These are phyloP conservation scores for Ilex paraguariensis DNA, from an alignment of 305 asterid genomes.

Conservation along the genomic window DNA sequence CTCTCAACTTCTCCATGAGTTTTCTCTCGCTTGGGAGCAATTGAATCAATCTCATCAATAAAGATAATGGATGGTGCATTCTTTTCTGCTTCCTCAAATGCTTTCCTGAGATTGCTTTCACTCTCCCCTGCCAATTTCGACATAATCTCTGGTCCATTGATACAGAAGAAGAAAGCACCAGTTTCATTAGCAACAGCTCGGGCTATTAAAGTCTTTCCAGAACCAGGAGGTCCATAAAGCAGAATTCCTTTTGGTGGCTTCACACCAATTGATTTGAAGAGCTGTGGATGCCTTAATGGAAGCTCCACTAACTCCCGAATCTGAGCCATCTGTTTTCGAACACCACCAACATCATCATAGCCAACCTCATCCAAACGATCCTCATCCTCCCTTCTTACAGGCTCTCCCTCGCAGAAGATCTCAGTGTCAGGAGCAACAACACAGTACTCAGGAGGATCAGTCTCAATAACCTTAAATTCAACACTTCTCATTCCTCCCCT, in stretches of 20 bases:
- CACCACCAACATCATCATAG: slow-evolving; percentile 55
- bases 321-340: slow-evolving; percentile 53
- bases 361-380: slow-evolving; percentile 48
- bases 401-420: slow-evolving; percentile 53
- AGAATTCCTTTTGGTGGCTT: slow-evolving; percentile 26
- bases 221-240: slow-evolving; percentile 36
- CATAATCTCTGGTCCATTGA: too few relatives aligned
- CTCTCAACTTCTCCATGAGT: too few relatives aligned
- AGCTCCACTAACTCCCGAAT: slow-evolving; percentile 49
- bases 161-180: slow-evolving; percentile 52
- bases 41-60: too few relatives aligned
- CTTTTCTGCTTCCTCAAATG: too few relatives aligned
- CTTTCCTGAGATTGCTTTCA: too few relatives aligned
- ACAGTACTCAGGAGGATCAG: slow-evolving; percentile 47
- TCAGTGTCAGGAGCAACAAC: slow-evolving; percentile 56
- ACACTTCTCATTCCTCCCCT: slow-evolving; percentile 55
- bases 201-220: slow-evolving; percentile 52
- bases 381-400: slow-evolving; percentile 45
- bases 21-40: too few relatives aligned
- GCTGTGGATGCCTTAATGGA: slow-evolving; percentile 35
- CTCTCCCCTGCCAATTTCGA: too few relatives aligned
- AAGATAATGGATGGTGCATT: too few relatives aligned
- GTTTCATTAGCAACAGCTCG: slow-evolving; percentile 60
- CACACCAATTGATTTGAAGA: slow-evolving; percentile 28
- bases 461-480: slow-evolving; percentile 47